Conservation (phyloP, 371 early-diverging fungal species). For the Rozella allomycis region DNA sequence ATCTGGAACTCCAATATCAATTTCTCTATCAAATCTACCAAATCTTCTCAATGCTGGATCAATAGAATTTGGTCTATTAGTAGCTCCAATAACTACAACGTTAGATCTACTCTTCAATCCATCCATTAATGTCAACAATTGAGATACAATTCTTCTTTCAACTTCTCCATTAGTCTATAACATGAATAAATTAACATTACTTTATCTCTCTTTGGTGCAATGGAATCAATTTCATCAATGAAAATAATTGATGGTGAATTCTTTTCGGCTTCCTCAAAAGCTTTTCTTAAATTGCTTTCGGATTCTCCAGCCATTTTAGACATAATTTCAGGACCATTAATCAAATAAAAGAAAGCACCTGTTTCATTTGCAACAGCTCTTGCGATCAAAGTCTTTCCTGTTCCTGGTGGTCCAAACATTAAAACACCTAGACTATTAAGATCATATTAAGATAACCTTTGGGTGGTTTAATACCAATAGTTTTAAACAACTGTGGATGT, state of each 20-base stretch:
- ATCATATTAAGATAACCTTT: too few relatives aligned
- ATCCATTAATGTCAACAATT: slow-evolving; percentile 98
- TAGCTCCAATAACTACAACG: slow-evolving; percentile 89
- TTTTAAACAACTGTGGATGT: slow-evolving; percentile 90
- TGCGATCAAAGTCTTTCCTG: slow-evolving; percentile 37
- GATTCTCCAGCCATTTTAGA: slow-evolving; percentile 99
- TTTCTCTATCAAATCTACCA: slow-evolving; percentile 99
- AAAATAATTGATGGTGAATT: slow-evolving; percentile 85
- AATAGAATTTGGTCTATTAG: slow-evolving; percentile 98
- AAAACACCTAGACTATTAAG: too few relatives aligned
- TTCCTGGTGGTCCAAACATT: slow-evolving; percentile 28
- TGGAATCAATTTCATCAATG: slow-evolving; percentile 91
- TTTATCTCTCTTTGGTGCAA: slow-evolving; percentile 99
- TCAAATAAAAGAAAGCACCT: slow-evolving; percentile 84
- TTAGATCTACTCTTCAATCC: slow-evolving; percentile 95
- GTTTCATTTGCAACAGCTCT: slow-evolving; percentile 68
- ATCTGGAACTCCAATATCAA: slow-evolving; percentile 99
- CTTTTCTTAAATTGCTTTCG: slow-evolving; percentile 93
- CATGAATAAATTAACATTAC: slow-evolving; percentile 9
- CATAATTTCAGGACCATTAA: slow-evolving; percentile 99
- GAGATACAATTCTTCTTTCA: slow-evolving; percentile 96
- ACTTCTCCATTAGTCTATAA: slow-evolving; percentile 91
- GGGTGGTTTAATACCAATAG: slow-evolving; percentile 97
- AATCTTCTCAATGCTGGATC: slow-evolving; percentile 98
- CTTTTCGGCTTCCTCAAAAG: slow-evolving; percentile 97